Percentiles rank a stretch among this genome's conserved stretches.
phyloP scores from a whole-genome alignment of 805 yeast genomes.

The Yarrowia hollandica region DNA sequence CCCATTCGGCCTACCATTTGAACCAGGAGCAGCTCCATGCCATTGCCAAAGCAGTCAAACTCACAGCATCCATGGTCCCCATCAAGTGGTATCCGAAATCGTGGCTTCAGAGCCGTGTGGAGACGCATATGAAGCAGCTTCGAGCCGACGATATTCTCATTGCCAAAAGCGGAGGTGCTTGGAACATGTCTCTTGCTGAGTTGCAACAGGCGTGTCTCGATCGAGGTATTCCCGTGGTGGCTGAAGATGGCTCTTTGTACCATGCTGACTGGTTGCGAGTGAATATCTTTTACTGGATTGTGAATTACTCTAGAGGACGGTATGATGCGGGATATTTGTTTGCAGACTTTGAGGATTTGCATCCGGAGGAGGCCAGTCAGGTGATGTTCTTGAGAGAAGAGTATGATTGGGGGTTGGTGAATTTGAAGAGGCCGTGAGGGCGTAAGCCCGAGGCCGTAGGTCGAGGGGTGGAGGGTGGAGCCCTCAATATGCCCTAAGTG shows the following conservation, averaged over 20 bases:
- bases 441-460: too few relatives aligned
- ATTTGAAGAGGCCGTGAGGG: conserved; percentile 16
- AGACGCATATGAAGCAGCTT: conserved; percentile 49
- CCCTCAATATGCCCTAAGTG: too few relatives aligned
- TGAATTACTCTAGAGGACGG: conserved; percentile 31
- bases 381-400: conserved; percentile 19
- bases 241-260: not conserved
- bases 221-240: conserved; percentile 46
- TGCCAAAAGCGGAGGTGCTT: conserved; percentile 48
- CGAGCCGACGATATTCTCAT: conserved; percentile 53
- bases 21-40: conserved; percentile 30
- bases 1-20: conserved; percentile 33
- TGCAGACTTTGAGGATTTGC: conserved; percentile 15
- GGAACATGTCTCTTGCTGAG: conserved; percentile 51
- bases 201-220: conserved; percentile 51
- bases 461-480: too few relatives aligned
- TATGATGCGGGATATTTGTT: conserved; percentile 35
- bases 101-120: conserved; percentile 45
- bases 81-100: conserved; percentile 42
- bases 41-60: conserved; percentile 33
- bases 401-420: conserved; percentile 20
- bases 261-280: conserved; percentile 28
- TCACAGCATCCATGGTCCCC: conserved; percentile 34
- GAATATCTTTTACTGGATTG: conserved; percentile 34
- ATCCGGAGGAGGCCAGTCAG: conserved; percentile 20